Conservation (phyloP, 768 basidiomycete species). For the Collybia sp. region DNA sequence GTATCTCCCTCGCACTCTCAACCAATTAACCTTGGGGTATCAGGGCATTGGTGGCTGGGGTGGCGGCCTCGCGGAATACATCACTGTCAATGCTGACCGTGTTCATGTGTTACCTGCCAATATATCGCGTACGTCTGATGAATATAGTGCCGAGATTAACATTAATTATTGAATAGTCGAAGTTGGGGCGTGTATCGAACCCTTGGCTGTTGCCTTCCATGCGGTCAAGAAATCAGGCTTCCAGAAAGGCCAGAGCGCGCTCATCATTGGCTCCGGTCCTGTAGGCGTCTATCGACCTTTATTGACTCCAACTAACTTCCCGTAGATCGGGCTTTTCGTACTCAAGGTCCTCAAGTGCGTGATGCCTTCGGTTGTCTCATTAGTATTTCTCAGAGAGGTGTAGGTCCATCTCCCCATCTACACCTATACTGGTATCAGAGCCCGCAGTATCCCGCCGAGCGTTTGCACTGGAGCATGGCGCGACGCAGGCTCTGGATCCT, state of each 20-base stretch:
- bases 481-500: constrained; percentile 32
- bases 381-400: not conserved
- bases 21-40: not conserved
- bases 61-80: constrained; percentile 40
- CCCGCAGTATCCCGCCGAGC: constrained; percentile 31
- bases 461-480: constrained; percentile 30
- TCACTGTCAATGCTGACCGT: constrained; percentile 22
- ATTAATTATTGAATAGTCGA: constrained; percentile 25
- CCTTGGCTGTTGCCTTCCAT: constrained; percentile 37
- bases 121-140: constrained; percentile 24
- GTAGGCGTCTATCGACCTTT: constrained; percentile 15
- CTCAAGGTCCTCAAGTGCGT: constrained; percentile 30
- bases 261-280: constrained; percentile 38
- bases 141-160: not conserved
- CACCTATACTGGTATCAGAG: constrained; percentile 33
- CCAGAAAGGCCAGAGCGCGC: constrained; percentile 27
- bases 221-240: constrained; percentile 33
- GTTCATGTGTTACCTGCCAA: constrained; percentile 30
- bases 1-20: constrained; percentile 5
- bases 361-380: not conserved
- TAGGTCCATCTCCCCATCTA: constrained; percentile 21
- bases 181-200: constrained; percentile 38
- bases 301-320: not conserved
- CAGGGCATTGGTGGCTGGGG: constrained; percentile 31
- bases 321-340: constrained; percentile 34